phyloP scores from a whole-genome alignment of 2,329 filamentous ascomycete genomes.

The Lecanicillium sp. region DNA sequence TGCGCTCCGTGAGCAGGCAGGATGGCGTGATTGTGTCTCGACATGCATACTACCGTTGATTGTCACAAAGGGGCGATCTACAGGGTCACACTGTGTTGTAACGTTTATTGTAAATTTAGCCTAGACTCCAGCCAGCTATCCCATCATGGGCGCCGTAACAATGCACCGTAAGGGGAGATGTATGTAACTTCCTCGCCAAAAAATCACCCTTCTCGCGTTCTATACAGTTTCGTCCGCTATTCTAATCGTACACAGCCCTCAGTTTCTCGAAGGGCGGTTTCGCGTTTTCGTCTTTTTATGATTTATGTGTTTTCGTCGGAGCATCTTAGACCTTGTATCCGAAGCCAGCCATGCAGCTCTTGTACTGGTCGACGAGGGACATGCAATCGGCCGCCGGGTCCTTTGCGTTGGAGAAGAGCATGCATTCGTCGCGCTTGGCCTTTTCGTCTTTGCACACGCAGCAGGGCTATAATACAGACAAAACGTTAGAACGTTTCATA shows the following conservation, averaged over 20 bases:
- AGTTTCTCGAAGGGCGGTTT: no score
- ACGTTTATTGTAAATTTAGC: no score
- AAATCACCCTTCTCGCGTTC: no score
- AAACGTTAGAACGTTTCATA: not conserved
- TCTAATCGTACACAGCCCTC: not conserved
- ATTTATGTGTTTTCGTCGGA: constrained; percentile 13
- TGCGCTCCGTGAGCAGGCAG: no score
- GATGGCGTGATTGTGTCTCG: no score
- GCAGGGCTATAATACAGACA: constrained; percentile 59
- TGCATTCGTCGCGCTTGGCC: constrained; percentile 87
- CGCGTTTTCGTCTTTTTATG: no score
- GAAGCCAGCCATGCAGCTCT: constrained; percentile 84
- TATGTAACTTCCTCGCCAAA: no score
- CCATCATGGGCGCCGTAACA: not conserved
- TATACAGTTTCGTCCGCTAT: not conserved
- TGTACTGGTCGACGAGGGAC: constrained; percentile 76
- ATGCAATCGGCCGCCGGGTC: constrained; percentile 81
- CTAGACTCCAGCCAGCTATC: no score
- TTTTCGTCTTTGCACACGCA: constrained; percentile 98
- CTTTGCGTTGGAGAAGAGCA: constrained; percentile 86
- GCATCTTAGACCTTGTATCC: constrained; percentile 63
- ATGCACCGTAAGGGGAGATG: not conserved
- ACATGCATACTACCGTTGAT: no score
- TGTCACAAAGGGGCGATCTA: no score
- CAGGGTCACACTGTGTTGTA: no score